Evolutionary conservation across 1,284 basidiomycete species (phyloP).

Genomic region (Austroboletus niveus): DNA sequence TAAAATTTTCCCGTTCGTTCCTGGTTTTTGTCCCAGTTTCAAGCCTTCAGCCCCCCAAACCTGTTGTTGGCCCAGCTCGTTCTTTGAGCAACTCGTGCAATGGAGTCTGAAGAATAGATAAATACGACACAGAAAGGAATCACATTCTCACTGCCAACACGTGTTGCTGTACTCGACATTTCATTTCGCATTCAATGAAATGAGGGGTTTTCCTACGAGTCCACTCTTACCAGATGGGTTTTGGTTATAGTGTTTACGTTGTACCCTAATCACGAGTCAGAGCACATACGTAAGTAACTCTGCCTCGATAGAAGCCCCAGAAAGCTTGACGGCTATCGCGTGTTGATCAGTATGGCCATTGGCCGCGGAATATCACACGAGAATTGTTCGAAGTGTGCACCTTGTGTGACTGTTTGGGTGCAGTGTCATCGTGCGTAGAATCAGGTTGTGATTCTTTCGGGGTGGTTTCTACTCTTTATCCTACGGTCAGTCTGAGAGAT

Average conservation of each 20-base stretch:
- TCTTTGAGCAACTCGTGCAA: no score
- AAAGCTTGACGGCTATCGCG: constrained; percentile 17
- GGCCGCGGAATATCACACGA: constrained; percentile 28
- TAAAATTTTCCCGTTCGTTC: constrained; percentile 10
- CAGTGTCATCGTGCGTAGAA: constrained; percentile 1
- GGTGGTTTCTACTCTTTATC: background rate
- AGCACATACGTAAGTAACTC: constrained; percentile 8
- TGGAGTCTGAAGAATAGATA: no score
- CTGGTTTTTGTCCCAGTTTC: background rate
- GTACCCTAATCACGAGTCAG: background rate
- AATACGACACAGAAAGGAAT: no score
- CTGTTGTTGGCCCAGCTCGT: no score
- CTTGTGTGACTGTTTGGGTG: background rate
- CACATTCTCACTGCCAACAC: background rate
- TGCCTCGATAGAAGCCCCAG: constrained; percentile 6
- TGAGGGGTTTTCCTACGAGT: background rate
- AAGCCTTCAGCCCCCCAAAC: no score
- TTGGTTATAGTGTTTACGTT: constrained; percentile 1
- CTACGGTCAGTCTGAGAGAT: background rate
- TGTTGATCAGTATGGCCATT: constrained; percentile 9
- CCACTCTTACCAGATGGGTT: constrained; percentile 9
- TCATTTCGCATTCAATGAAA: background rate
- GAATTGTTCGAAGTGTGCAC: background rate
- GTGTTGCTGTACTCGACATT: constrained; percentile 5
- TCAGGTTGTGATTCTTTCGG: background rate